Evolutionary conservation across 768 basidiomycete genomes (phyloP).

Genomic region (Tephrocybe rancida): DNA sequence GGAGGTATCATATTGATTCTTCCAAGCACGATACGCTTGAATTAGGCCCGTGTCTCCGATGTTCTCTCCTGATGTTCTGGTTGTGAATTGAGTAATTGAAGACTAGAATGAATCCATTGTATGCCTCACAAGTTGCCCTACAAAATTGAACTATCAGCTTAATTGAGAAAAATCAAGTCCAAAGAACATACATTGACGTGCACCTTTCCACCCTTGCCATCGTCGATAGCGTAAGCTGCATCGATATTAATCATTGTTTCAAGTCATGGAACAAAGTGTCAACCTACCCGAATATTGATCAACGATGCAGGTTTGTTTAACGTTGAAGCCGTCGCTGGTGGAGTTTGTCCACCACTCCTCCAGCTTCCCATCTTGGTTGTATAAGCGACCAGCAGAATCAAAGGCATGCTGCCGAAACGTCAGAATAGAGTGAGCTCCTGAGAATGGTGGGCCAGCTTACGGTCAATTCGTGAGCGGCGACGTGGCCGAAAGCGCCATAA

Average conservation of each 20-base stretch:
- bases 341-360: constrained; percentile 93
- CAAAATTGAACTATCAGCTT: neutral
- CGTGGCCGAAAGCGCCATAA: constrained; percentile 91
- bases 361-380: constrained; percentile 87
- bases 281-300: constrained; percentile 79
- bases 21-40: constrained; percentile 92
- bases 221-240: constrained; percentile 78
- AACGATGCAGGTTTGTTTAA: constrained; percentile 86
- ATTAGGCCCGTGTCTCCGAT: constrained; percentile 86
- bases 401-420: constrained; percentile 70
- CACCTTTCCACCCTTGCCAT: constrained; percentile 81
- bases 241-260: neutral
- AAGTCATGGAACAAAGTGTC: neutral
- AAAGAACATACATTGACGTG: constrained; percentile 74
- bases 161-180: neutral
- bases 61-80: constrained; percentile 88
- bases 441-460: constrained; percentile 39
- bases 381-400: constrained; percentile 87
- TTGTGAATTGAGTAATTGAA: neutral
- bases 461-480: constrained; percentile 91
- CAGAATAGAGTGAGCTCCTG: neutral
- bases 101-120: neutral
- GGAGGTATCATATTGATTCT: constrained; percentile 67
- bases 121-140: constrained; percentile 76
- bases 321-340: constrained; percentile 83